Conservation (phyloP, 2,329 filamentous ascomycete species). For the Fusarium musae region DNA sequence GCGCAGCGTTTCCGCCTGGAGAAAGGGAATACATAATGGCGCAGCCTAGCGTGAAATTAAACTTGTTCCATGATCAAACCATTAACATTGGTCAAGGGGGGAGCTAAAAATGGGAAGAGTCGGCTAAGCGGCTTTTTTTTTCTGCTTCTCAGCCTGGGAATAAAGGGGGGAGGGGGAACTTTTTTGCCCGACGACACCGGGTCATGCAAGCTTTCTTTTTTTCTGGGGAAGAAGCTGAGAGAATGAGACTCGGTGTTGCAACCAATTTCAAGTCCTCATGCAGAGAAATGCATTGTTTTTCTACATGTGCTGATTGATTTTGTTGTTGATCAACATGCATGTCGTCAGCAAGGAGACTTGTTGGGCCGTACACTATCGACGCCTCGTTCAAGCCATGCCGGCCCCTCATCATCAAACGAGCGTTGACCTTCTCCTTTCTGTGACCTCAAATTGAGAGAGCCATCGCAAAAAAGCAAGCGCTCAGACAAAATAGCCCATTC, state of each 20-base stretch:
- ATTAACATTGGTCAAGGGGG: not conserved
- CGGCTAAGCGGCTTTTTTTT: slow-evolving; percentile 16
- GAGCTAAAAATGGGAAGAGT: not conserved
- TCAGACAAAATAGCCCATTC: not conserved
- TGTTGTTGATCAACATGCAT: not conserved
- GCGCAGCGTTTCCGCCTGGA: not conserved
- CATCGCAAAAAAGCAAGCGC: not conserved
- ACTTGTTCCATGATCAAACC: not conserved
- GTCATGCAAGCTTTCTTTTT: not conserved
- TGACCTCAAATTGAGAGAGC: not conserved
- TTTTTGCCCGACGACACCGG: not conserved
- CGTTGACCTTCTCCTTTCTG: not conserved
- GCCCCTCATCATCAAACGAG: not conserved
- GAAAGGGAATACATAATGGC: slow-evolving; percentile 1
- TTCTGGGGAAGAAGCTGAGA: slow-evolving; percentile 15
- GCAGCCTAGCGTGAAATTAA: slow-evolving; percentile 8
- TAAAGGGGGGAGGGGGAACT: not conserved
- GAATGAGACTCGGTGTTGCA: not conserved
- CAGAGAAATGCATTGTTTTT: not conserved
- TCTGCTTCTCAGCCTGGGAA: not conserved
- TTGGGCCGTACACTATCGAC: not conserved
- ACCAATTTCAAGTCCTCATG: not conserved
- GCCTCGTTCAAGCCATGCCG: not conserved
- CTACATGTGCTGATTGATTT: not conserved
- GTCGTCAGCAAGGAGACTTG: not conserved